Evolutionary conservation across 2,329 filamentous ascomycete species (phyloP).

Genomic region (Tolypocladium paradoxum): DNA sequence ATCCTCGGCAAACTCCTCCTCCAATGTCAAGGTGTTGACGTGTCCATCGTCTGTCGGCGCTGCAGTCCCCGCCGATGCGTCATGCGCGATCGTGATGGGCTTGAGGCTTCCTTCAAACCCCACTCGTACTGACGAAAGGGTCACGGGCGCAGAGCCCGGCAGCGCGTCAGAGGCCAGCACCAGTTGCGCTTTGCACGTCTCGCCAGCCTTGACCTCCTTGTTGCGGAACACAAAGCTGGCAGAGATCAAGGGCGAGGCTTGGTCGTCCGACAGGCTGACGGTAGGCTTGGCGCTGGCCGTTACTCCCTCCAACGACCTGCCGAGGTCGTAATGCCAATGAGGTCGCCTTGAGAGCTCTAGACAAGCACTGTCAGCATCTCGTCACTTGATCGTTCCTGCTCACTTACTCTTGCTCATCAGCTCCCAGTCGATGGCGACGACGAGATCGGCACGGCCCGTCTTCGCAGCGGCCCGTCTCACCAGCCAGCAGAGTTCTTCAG

Average conservation of each 20-base stretch:
- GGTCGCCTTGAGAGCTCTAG: conserved; percentile 42
- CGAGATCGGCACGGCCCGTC: conserved; percentile 40
- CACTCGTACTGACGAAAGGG: conserved; percentile 39
- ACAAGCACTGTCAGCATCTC: conserved; percentile 2
- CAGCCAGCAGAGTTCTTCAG: conserved; percentile 52
- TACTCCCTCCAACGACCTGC: conserved; percentile 43
- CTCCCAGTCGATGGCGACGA: conserved; percentile 56
- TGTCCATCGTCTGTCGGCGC: conserved; percentile 5
- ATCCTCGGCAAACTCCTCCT: conserved; percentile 14
- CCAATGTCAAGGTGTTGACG: conserved; percentile 14
- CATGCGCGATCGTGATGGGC: conserved; percentile 40
- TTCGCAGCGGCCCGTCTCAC: conserved; percentile 45
- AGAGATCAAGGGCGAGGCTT: conserved; percentile 41
- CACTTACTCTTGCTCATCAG: conserved; percentile 46
- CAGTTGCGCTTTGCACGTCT: conserved; percentile 47
- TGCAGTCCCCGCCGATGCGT: conserved; percentile 6
- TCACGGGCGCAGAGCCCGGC: conserved; percentile 37
- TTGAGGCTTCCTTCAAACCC: conserved; percentile 48
- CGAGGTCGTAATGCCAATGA: conserved; percentile 52
- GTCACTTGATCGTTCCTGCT: not conserved
- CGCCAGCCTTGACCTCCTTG: conserved; percentile 50
- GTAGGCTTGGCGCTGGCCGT: conserved; percentile 31
- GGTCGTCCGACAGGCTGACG: conserved; percentile 39
- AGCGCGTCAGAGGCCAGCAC: conserved; percentile 46
- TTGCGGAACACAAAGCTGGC: conserved; percentile 47